A percentile compares a stretch with the other conserved stretches of the same genome.
Evolutionary conservation across 169 alveolate species (phyloP).

Genomic region (Plasmodium vinckei): DNA sequence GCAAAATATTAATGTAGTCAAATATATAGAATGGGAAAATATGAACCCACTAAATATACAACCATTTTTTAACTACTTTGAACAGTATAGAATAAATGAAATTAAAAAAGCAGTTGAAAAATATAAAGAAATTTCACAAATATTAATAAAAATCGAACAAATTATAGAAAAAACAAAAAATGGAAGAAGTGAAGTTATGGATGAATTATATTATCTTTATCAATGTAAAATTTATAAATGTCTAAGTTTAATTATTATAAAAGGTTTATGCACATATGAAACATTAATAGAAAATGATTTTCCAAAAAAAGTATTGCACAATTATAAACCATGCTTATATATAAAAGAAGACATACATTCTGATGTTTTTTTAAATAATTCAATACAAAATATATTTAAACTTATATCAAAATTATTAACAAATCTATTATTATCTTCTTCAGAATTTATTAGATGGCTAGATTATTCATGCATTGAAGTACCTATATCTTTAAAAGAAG

Average conservation of each 20-base stretch:
- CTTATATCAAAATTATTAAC: conserved; percentile 65
- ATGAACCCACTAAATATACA: conserved; percentile 74
- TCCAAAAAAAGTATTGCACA: conserved; percentile 34
- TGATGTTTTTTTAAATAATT: conserved; percentile 71
- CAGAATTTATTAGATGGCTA: conserved; percentile 72
- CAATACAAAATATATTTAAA: conserved; percentile 72
- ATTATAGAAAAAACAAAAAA: conserved; percentile 69
- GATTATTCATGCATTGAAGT: conserved; percentile 76
- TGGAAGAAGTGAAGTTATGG: conserved; percentile 75
- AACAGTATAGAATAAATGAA: conserved; percentile 59
- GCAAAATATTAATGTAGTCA: conserved; percentile 65
- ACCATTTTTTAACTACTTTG: conserved; percentile 74
- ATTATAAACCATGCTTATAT: conserved; percentile 65
- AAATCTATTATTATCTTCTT: conserved; percentile 60
- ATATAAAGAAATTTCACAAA: conserved; percentile 73
- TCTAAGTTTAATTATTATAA: conserved; percentile 57
- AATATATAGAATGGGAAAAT: conserved; percentile 47
- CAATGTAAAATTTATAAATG: conserved; percentile 75
- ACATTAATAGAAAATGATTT: conserved; percentile 72
- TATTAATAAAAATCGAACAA: conserved; percentile 75
- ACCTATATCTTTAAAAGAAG: conserved; percentile 63
- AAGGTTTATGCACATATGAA: conserved; percentile 68
- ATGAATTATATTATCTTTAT: conserved; percentile 59
- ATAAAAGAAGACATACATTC: conserved; percentile 73
- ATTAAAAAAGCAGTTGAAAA: conserved; percentile 31